Evolutionary conservation across 2,329 filamentous ascomycete species (phyloP).

Genomic region (Apiospora kogelbergensis): DNA sequence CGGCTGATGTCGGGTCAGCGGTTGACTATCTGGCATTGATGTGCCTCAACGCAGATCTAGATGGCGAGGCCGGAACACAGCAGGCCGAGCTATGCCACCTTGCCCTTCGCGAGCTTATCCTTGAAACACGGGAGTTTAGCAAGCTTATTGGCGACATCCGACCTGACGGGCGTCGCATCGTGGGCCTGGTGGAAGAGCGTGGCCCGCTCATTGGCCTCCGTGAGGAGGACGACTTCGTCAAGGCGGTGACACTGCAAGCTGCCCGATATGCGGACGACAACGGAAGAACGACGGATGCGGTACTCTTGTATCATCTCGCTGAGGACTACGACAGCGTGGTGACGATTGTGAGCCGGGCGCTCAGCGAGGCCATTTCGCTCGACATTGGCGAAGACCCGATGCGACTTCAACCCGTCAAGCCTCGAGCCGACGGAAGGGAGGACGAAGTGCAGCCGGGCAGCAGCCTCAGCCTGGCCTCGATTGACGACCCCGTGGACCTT

Average conservation of each 20-base stretch:
- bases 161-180: slow-evolving; percentile 80
- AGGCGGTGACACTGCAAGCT: slow-evolving; percentile 88
- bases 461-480: slow-evolving; percentile 61
- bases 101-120: slow-evolving; percentile 85
- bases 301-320: slow-evolving; percentile 90
- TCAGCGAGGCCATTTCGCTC: slow-evolving; percentile 85
- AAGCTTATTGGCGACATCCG: slow-evolving; percentile 89
- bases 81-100: slow-evolving; percentile 87
- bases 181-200: slow-evolving; percentile 84
- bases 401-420: slow-evolving; percentile 77
- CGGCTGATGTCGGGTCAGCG: slow-evolving; percentile 82
- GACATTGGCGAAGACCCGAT: slow-evolving; percentile 82
- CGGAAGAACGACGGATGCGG: slow-evolving; percentile 88
- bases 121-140: slow-evolving; percentile 97
- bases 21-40: slow-evolving; percentile 92
- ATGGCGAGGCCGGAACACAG: slow-evolving; percentile 69
- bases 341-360: slow-evolving; percentile 80
- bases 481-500: slow-evolving; percentile 61
- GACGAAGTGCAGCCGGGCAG: slow-evolving; percentile 44
- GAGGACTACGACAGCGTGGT: slow-evolving; percentile 96
- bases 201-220: slow-evolving; percentile 77
- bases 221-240: slow-evolving; percentile 81
- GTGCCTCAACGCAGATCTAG: slow-evolving; percentile 84
- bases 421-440: slow-evolving; percentile 51
- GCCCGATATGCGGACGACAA: slow-evolving; percentile 93